These are phyloP conservation scores for Sclerotinia nivalis DNA, from an alignment of 2,329 filamentous ascomycete genomes.

Conservation along the genomic window DNA sequence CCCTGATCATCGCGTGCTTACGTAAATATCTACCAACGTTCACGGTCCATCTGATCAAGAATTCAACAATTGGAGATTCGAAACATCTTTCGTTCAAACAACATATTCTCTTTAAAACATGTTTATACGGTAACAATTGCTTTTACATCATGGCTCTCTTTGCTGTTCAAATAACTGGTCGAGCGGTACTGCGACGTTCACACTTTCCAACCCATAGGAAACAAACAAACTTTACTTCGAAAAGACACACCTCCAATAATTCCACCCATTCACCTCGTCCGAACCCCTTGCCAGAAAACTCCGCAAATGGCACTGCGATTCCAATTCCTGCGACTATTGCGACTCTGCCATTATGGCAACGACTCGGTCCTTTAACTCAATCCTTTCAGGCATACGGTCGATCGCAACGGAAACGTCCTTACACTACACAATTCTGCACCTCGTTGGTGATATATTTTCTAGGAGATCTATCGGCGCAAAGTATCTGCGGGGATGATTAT, in stretches of 20 bases:
- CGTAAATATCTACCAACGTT: neutral
- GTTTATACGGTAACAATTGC: slow-evolving; percentile 25
- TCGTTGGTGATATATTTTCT: slow-evolving; percentile 76
- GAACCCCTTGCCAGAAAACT: slow-evolving; percentile 29
- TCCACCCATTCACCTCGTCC: slow-evolving; percentile 22
- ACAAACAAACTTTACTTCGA: slow-evolving; percentile 28
- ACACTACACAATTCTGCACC: slow-evolving; percentile 75
- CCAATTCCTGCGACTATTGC: slow-evolving; percentile 48
- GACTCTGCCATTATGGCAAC: slow-evolving; percentile 51
- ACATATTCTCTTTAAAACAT: slow-evolving; percentile 23
- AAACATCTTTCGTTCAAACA: neutral
- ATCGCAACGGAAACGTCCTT: slow-evolving; percentile 70
- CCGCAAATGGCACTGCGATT: slow-evolving; percentile 41
- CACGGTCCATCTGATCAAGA: neutral
- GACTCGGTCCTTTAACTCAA: slow-evolving; percentile 57
- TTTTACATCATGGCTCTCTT: slow-evolving; percentile 32
- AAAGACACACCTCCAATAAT: slow-evolving; percentile 29
- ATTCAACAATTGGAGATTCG: neutral
- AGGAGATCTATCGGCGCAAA: slow-evolving; percentile 77
- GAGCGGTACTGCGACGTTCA: slow-evolving; percentile 31
- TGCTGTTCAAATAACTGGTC: slow-evolving; percentile 29
- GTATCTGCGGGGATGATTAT: slow-evolving; percentile 62
- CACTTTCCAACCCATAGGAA: slow-evolving; percentile 27
- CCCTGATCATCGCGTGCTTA: neutral
- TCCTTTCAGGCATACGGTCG: slow-evolving; percentile 63